Evolutionary conservation across 805 yeast genomes (phyloP), one percentile per base, ranked within the genome.

Genomic region (Ogataea ramenticola): DNA sequence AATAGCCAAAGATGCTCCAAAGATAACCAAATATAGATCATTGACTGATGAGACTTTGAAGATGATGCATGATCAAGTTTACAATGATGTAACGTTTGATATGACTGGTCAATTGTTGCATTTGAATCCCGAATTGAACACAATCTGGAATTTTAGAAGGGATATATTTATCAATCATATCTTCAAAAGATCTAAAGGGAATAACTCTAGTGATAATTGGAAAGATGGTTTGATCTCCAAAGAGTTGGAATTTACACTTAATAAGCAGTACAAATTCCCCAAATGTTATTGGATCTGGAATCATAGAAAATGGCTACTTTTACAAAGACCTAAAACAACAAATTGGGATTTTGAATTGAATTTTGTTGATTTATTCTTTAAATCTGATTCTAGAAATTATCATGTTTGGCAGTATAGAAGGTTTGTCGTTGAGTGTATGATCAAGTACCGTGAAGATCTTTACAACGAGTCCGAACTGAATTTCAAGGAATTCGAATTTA

Each of bases 251-350:
- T 79, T 86, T 56, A 71, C 80, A 1, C 68, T 82, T 66, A 62
- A 59, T 0, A 75, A 79, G 50, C 63, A 93, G 52, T 75, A 75
- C 43, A 63, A 70, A 44, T 81, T 65, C 51, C 98, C 99, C 1
- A 93, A 93, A 60, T 87, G 90, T 35, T 93, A 93, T 58, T 93
- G 98, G 96, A 81, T 93, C 12, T 93, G 98, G 97, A 85, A 82
- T 53, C 97, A 93, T 59, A 70, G 99, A 32, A 65, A 75, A 11
- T 93, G 99, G 98, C 74, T 85, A 37, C 62, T 91, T 34, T 71
- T 75, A 31, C 58, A 68, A 17, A 75, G 77, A 30, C 37, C 37
- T 4, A 52, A 56, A 0, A 27, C 42, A 32, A 77, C 82, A 11
- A 65, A 81, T 43, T 88, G 95, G 93, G 60, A 67, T n/a, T 58